phyloP scores from a whole-genome alignment of 2,329 filamentous ascomycete genomes.

The Aureobasidium uvarum region DNA sequence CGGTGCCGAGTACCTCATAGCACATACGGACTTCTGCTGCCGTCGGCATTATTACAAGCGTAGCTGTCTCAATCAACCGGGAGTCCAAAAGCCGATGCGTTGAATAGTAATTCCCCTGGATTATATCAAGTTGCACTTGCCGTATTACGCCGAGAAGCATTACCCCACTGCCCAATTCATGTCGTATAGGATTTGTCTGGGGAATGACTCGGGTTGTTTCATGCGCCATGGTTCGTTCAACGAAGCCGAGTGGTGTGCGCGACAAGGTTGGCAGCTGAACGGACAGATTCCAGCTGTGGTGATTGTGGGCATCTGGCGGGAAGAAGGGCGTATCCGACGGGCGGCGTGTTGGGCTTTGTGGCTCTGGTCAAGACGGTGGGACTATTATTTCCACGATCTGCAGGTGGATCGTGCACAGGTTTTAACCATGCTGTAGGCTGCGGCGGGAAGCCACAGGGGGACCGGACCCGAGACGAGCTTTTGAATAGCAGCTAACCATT shows the following conservation, averaged over 20 bases:
- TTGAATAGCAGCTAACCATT: conserved; percentile 15
- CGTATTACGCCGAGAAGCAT: conserved; percentile 19
- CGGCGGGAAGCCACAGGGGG: conserved; percentile 9
- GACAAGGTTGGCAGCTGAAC: not conserved
- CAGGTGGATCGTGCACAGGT: conserved; percentile 7
- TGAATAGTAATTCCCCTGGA: not conserved
- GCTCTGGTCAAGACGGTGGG: not conserved
- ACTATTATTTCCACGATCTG: conserved; percentile 19
- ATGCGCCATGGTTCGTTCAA: not conserved
- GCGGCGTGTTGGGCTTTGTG: not conserved
- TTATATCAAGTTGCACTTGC: not conserved
- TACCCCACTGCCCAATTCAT: conserved; percentile 13
- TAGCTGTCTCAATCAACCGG: not conserved
- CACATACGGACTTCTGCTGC: not conserved
- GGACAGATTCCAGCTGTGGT: not conserved
- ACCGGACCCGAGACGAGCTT: conserved; percentile 6
- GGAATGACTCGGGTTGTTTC: conserved; percentile 10
- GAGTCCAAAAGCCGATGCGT: not conserved
- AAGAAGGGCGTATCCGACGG: not conserved
- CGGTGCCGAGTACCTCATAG: not conserved
- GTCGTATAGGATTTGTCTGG: not conserved
- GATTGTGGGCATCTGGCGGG: not conserved
- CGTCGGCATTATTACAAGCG: not conserved
- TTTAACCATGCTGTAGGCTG: not conserved
- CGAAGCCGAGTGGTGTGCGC: not conserved